phyloP scores from a whole-genome alignment of 495 filamentous ascomycete genomes.

The Trichoderma virens region DNA sequence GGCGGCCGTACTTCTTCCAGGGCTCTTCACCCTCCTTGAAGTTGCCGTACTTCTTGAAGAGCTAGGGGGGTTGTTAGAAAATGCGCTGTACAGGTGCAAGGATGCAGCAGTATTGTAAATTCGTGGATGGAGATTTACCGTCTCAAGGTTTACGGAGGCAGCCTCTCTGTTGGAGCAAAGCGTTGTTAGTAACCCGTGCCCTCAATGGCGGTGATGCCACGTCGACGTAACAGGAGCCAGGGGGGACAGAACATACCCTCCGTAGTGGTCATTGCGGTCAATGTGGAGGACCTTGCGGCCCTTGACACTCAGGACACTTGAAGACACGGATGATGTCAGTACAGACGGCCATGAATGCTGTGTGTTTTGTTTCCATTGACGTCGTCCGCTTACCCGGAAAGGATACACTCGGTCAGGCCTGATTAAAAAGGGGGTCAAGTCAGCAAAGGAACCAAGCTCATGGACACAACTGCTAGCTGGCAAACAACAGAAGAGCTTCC shows the following conservation, averaged over 20 bases:
- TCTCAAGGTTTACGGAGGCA: conserved; percentile 89
- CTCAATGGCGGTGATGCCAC: background rate
- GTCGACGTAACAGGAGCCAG: background rate
- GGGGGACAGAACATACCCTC: conserved; percentile 58
- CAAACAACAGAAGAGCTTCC: background rate
- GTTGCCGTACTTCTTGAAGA: conserved; percentile 94
- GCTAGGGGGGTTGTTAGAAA: conserved; percentile 51
- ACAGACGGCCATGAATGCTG: background rate
- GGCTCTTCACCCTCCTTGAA: conserved; percentile 73
- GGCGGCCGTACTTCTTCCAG: conserved; percentile 92
- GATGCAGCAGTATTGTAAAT: background rate
- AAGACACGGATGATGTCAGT: conserved; percentile 11
- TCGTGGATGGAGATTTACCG: conserved; percentile 45
- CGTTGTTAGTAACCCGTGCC: conserved; percentile 18
- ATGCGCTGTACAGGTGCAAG: too few relatives aligned
- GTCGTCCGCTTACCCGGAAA: conserved; percentile 67
- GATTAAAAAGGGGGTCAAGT: conserved; percentile 11
- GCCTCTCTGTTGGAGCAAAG: conserved; percentile 57
- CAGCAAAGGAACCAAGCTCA: conserved; percentile 17
- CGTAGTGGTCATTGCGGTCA: conserved; percentile 97
- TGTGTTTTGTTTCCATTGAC: background rate
- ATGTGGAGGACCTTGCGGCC: conserved; percentile 99
- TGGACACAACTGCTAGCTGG: conserved; percentile 1
- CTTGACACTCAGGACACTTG: conserved; percentile 90
- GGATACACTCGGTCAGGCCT: conserved; percentile 97